Evolutionary conservation across 1,284 basidiomycete genomes (phyloP), one percentile per base, ranked within the genome.

Genomic region (Sporisorium sorghi): DNA sequence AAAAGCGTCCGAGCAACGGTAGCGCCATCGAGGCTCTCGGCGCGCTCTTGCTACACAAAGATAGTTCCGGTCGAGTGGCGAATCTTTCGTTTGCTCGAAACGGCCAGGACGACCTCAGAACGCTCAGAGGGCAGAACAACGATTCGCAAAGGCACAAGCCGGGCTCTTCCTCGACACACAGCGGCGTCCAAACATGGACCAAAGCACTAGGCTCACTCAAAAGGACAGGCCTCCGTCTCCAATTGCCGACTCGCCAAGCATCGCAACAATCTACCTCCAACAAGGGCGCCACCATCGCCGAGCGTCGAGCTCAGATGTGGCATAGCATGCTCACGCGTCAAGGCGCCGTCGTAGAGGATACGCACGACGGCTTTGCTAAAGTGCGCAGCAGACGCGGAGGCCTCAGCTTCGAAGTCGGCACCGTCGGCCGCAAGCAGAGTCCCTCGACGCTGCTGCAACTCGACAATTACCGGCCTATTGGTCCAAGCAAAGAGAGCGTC

Each of bases 1-100:
- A 59, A 14, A 74, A 63, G 33, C 51, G 57, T 9, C 64, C 66
- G 6, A 77, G 77, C 54, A 83, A 77, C 37, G 81, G 82, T 21
- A 81, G 79, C 48, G 82, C 82, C 5, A 58, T 83, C 17, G 82
- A 83, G 39, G 82, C 82, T 1, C 70, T 83, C 11, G 78, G 80
- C 10, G 77, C 82, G 0, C 57, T 83, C 1, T 61, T 83, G 7
- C 60, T 83, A 40, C 73, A 70, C 7, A 72, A 71, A 28, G 78
- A 81, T 42, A 78, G 72, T 19, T 74, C 63, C 2, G 81, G 79
- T 9, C 55, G 73, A 30, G 73, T 78, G 2, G 68, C 79, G 3
- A 70, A 52, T 30, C 68, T 83, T 11, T 79, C 76, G 47, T 73
- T 78, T 33, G 65, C 52, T 33, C 51, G 53, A 12, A 46, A 33